A percentile compares a stretch with the other conserved stretches of the same genome.
Evolutionary conservation across 345 rosid species (phyloP).

Genomic region (Heritiera littoralis): DNA sequence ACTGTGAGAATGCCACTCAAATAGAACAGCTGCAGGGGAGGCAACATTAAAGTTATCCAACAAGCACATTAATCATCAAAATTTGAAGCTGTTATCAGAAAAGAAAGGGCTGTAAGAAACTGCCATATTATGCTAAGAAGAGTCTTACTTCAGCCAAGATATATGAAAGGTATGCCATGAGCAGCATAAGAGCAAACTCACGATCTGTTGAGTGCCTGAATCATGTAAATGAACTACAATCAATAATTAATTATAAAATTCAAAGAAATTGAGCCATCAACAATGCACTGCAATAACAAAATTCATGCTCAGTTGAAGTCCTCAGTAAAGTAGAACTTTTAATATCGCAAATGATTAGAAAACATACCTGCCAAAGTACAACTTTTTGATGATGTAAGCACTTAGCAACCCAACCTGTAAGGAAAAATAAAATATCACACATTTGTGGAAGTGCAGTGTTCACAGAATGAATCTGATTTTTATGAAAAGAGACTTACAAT

Average conservation of each 20-base stretch:
- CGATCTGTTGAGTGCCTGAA: constrained; percentile 91
- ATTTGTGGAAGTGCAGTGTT: constrained; percentile 1
- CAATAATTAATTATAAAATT: neutral
- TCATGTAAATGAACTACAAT: constrained; percentile 23
- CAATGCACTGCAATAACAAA: neutral
- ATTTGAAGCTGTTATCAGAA: neutral
- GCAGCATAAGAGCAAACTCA: constrained; percentile 86
- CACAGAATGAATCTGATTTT: neutral
- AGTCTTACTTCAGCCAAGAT: constrained; percentile 80
- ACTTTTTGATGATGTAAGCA: constrained; percentile 86
- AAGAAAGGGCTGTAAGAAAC: constrained; percentile 12
- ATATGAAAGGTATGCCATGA: constrained; percentile 90
- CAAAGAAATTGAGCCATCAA: neutral
- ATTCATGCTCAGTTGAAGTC: constrained; percentile 1
- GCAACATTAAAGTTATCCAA: neutral
- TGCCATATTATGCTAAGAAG: neutral
- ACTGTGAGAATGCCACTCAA: constrained; percentile 91
- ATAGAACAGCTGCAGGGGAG: constrained; percentile 58
- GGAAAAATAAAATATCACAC: constrained; percentile 21
- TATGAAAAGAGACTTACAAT: constrained; percentile 50
- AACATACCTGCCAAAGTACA: constrained; percentile 88
- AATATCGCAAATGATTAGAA: neutral
- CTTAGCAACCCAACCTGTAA: constrained; percentile 86
- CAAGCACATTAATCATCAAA: neutral
- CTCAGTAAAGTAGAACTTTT: neutral